Percentiles rank a stretch among this genome's conserved stretches.
Evolutionary conservation across 1,284 basidiomycete species (phyloP).

Genomic region (Ceratobasidium sp.): DNA sequence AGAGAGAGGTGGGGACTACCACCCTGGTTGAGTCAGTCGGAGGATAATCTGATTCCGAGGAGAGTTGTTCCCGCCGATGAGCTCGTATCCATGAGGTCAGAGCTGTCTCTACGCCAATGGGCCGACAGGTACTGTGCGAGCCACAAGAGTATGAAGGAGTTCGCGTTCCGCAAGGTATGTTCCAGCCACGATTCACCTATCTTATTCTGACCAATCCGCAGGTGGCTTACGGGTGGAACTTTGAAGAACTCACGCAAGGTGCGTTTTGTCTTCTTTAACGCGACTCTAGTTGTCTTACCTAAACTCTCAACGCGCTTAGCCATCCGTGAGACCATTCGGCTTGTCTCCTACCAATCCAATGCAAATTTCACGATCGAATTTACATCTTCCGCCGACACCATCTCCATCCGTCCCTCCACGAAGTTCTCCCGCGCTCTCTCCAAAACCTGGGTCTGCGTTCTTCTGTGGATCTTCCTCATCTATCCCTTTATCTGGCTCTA

Average conservation of each 20-base stretch:
- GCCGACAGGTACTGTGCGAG: slow-evolving; percentile 75
- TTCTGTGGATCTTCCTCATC: slow-evolving; percentile 70
- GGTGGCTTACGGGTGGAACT: slow-evolving; percentile 73
- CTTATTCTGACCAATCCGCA: neutral
- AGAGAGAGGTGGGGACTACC: slow-evolving; percentile 41
- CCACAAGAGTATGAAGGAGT: slow-evolving; percentile 70
- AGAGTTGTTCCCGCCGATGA: slow-evolving; percentile 32
- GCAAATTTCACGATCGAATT: slow-evolving; percentile 62
- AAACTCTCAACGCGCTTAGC: slow-evolving; percentile 51
- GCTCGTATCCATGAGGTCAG: slow-evolving; percentile 53
- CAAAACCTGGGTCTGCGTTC: slow-evolving; percentile 70
- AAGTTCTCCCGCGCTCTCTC: slow-evolving; percentile 67
- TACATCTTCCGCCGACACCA: slow-evolving; percentile 56
- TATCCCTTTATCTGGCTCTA: slow-evolving; percentile 81
- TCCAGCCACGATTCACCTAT: neutral
- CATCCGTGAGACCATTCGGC: slow-evolving; percentile 65
- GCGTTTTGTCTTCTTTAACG: slow-evolving; percentile 7
- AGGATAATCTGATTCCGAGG: slow-evolving; percentile 12
- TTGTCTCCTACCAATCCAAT: slow-evolving; percentile 61
- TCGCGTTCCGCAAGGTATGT: slow-evolving; percentile 67
- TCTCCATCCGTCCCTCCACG: slow-evolving; percentile 72
- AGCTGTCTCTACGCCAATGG: slow-evolving; percentile 68
- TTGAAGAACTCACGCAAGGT: slow-evolving; percentile 61
- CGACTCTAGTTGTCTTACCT: neutral
- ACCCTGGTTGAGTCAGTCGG: slow-evolving; percentile 41